Percentiles rank a stretch among this genome's conserved stretches.
Conservation (phyloP, 2,329 filamentous ascomycete genomes). For the Aschersonia sp. region DNA sequence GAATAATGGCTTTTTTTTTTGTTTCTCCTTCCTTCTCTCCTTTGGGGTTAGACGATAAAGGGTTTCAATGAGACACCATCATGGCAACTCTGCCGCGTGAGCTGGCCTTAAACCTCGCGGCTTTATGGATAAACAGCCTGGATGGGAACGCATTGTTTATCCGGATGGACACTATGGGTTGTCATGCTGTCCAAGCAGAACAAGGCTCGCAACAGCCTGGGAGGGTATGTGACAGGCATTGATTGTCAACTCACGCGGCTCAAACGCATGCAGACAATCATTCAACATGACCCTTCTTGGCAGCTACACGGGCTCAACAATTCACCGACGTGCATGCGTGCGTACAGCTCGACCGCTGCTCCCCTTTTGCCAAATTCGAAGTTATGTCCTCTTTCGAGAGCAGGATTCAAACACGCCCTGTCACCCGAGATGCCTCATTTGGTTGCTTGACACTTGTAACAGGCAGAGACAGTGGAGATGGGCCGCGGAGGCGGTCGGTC, state of each 20-base stretch:
- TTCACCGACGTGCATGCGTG: not conserved
- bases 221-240: not conserved
- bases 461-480: not conserved
- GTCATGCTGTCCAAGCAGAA: not conserved
- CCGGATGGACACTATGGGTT: not conserved
- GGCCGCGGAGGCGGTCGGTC: not conserved
- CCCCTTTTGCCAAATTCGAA: too few species aligned
- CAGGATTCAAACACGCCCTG: not conserved
- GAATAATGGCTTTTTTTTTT: too few species aligned
- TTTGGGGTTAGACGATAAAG: too few species aligned
- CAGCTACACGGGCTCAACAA: not conserved
- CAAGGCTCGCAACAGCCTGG: not conserved
- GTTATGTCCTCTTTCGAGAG: not conserved
- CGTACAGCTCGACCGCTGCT: too few species aligned
- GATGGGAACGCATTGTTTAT: not conserved
- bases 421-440: not conserved
- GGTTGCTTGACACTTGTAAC: not conserved
- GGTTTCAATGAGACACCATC: too few species aligned
- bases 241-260: not conserved
- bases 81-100: too few species aligned
- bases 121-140: not conserved
- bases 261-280: not conserved
- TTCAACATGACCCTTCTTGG: not conserved
- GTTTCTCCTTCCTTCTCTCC: too few species aligned
- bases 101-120: too few species aligned